phyloP scores from a whole-genome alignment of 176 grass and related monocot species.

The Olyra latifolia region DNA sequence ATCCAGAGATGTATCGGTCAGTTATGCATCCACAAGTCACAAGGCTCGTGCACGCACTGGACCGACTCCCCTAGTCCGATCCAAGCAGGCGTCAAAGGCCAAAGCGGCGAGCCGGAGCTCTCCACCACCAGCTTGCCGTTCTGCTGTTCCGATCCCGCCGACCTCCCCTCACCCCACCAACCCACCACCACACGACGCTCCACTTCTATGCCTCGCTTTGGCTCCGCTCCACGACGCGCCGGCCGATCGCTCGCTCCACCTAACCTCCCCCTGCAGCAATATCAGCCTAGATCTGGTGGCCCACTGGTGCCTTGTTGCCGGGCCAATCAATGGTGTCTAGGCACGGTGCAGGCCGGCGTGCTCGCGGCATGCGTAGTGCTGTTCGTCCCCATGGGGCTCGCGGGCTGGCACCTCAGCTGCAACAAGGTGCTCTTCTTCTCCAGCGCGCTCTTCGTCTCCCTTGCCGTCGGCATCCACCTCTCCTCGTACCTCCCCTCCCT shows the following conservation, averaged over 20 bases:
- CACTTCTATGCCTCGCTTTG: slow-evolving; percentile 29
- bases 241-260: background rate
- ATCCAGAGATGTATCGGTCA: too few species aligned
- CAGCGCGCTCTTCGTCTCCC: slow-evolving; percentile 85
- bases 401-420: slow-evolving; percentile 90
- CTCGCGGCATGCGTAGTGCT: slow-evolving; percentile 88
- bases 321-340: slow-evolving; percentile 39
- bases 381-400: slow-evolving; percentile 96
- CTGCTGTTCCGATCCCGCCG: slow-evolving; percentile 47
- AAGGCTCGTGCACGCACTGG: slow-evolving; percentile 7
- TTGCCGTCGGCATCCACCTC: slow-evolving; percentile 88
- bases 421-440: slow-evolving; percentile 99
- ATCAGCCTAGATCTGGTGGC: slow-evolving; percentile 26
- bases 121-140: slow-evolving; percentile 35
- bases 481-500: slow-evolving; percentile 76
- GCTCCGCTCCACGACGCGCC: slow-evolving; percentile 28
- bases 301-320: background rate
- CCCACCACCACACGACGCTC: slow-evolving; percentile 30
- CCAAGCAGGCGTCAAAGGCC: too few species aligned
- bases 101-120: slow-evolving; percentile 8
- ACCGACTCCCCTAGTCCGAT: background rate
- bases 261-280: slow-evolving; percentile 1
- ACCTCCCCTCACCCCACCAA: slow-evolving; percentile 12
- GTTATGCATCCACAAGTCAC: too few species aligned
- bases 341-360: slow-evolving; percentile 61